Base-by-base conservation (phyloP, 306 rosid species). In the Lithocarpus polystachyus region DNA sequence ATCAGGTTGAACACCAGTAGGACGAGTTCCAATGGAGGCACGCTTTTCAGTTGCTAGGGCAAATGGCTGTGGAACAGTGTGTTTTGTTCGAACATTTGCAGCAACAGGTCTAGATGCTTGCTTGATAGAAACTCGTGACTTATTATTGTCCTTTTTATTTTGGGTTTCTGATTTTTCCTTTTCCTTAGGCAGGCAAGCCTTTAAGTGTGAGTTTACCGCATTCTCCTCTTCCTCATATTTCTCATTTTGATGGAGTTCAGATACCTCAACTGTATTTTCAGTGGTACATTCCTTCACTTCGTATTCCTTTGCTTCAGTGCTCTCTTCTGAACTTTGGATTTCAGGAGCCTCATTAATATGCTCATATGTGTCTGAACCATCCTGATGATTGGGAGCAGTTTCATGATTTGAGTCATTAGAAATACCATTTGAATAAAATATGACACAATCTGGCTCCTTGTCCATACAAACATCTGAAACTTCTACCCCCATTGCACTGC, bases 281-380 rank as follows among this genome's bases (percentile, higher is more conserved):
- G 89, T 89, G 26, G 98, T 96, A 79, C 99, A 96, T 80, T 96
- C 99, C 86, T 95, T 96, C 89, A 93, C 98, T 76, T 93, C 99
- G 71, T 90, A 92, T 74, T 93, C 99, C 88, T 90, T 94, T 15
- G 86, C 79, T 75, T 88, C 89, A 56, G 78, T 77, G 84, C 92
- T 92, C 73, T 95, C 96, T 75, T 85, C 97, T 57, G 92, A 91
- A 80, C 88, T 86, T 77, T 85, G 91, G 77, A 60, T 83, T 74
- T 89, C 97, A 80, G 72, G 65, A 75, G 80, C 84, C 72, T 84
- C 97, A 78, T 82, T 89, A 81, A 90, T 89, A 71, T 87, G 89
- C 74, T 86, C 90, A 77, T 75, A 86, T 24, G 97, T 75, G 77
- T 88, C 96, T 4, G 92, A 71, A 68, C 87, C 82, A 56, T 73